Evolutionary conservation across 2,329 filamentous ascomycete species (phyloP).

Genomic region (Calycina herbarum): DNA sequence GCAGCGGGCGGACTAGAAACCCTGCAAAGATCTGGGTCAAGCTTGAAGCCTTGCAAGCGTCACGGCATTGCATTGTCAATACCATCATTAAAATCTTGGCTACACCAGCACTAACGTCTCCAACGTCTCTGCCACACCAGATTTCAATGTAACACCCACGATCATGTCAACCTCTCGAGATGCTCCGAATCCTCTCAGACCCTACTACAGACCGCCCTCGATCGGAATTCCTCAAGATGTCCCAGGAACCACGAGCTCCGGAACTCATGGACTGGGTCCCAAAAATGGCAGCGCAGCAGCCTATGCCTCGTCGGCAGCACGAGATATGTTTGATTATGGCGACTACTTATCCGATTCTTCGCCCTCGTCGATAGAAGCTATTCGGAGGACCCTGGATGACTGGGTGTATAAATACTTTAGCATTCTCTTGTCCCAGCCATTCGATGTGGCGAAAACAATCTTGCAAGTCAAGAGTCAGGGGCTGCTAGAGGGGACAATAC

Average conservation of each 20-base stretch:
- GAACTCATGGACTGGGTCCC: constrained; percentile 34
- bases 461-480: constrained; percentile 71
- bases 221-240: constrained; percentile 56
- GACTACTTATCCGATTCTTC: constrained; percentile 79
- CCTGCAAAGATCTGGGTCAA: constrained; percentile 1
- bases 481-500: constrained; percentile 23
- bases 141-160: constrained; percentile 2
- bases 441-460: constrained; percentile 94
- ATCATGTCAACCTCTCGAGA: constrained; percentile 49
- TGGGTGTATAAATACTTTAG: constrained; percentile 90
- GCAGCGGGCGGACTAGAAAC: not conserved
- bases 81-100: not conserved
- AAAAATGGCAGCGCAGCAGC: constrained; percentile 44
- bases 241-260: constrained; percentile 38
- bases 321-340: constrained; percentile 89
- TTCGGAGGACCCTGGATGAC: constrained; percentile 77
- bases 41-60: not conserved
- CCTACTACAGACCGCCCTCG: constrained; percentile 64
- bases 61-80: not conserved
- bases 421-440: constrained; percentile 87
- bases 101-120: not conserved
- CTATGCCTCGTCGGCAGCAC: constrained; percentile 65
- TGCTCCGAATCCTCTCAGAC: constrained; percentile 57
- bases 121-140: not conserved
- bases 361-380: constrained; percentile 71